These are phyloP conservation scores for Verticillium longisporum DNA, from an alignment of 2,329 filamentous ascomycete genomes.

Conservation along the genomic window DNA sequence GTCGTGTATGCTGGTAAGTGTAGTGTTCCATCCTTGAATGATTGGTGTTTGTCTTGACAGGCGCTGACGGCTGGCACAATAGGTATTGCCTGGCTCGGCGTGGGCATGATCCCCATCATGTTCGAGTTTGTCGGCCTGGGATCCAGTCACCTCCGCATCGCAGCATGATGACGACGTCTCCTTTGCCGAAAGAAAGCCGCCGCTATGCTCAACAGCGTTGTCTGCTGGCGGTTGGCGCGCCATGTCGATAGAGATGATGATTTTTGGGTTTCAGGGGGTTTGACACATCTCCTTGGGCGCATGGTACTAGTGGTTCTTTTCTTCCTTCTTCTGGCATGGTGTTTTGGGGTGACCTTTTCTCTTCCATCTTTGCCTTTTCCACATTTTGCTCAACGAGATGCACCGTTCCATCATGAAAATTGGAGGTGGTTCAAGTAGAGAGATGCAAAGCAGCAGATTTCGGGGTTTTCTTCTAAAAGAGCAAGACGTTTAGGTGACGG, in stretches of 20 bases:
- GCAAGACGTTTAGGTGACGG: background rate
- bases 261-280: background rate
- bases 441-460: background rate
- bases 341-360: background rate
- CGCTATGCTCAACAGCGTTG: background rate
- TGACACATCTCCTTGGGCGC: background rate
- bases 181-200: background rate
- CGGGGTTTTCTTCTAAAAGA: background rate
- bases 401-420: background rate
- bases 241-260: background rate
- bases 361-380: background rate
- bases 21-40: slow-evolving; percentile 5
- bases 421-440: background rate
- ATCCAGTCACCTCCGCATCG: slow-evolving; percentile 27
- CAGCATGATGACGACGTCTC: background rate
- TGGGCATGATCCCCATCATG: slow-evolving; percentile 65
- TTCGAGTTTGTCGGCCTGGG: slow-evolving; percentile 57
- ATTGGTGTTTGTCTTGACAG: slow-evolving; percentile 1
- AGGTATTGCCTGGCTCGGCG: slow-evolving; percentile 80
- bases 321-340: background rate
- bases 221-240: background rate
- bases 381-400: background rate
- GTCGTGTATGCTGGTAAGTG: slow-evolving; percentile 83
- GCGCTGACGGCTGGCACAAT: slow-evolving; percentile 11
- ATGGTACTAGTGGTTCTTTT: background rate